Percentiles rank a stretch among this genome's conserved stretches.
phyloP scores from a whole-genome alignment of 768 basidiomycete species.

The Boletus sp. region DNA sequence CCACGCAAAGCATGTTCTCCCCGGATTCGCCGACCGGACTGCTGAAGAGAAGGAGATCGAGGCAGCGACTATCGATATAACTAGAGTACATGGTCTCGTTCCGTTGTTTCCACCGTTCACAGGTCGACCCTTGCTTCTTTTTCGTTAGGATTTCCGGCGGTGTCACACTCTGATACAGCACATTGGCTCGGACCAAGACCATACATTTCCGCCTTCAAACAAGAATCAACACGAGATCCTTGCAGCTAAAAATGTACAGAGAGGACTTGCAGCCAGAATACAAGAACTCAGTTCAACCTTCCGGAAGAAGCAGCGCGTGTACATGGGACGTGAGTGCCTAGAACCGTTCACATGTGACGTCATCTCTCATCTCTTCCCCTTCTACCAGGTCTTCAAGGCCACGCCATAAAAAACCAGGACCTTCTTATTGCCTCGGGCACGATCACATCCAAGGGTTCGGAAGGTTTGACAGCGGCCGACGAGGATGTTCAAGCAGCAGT shows the following conservation, averaged over 20 bases:
- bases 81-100: slow-evolving; percentile 53
- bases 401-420: slow-evolving; percentile 97
- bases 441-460: slow-evolving; percentile 76
- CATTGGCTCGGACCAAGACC: slow-evolving; percentile 56
- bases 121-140: slow-evolving; percentile 9
- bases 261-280: slow-evolving; percentile 91
- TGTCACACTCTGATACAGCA: slow-evolving; percentile 58
- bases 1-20: slow-evolving; percentile 92
- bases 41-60: slow-evolving; percentile 96
- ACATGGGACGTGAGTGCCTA: slow-evolving; percentile 86
- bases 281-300: slow-evolving; percentile 91
- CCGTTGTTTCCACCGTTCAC: slow-evolving; percentile 1
- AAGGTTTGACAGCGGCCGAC: slow-evolving; percentile 79
- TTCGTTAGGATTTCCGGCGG: slow-evolving; percentile 36
- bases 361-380: slow-evolving; percentile 16
- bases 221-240: slow-evolving; percentile 49
- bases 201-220: slow-evolving; percentile 60
- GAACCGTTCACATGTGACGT: slow-evolving; percentile 1
- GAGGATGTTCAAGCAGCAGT: slow-evolving; percentile 89
- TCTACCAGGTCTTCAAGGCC: slow-evolving; percentile 82
- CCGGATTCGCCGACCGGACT: slow-evolving; percentile 93
- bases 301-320: slow-evolving; percentile 96
- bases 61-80: slow-evolving; percentile 79
- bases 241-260: slow-evolving; percentile 91
- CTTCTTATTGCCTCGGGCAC: slow-evolving; percentile 86